phyloP scores from a whole-genome alignment of 306 rosid species.

The Glycine soja region DNA sequence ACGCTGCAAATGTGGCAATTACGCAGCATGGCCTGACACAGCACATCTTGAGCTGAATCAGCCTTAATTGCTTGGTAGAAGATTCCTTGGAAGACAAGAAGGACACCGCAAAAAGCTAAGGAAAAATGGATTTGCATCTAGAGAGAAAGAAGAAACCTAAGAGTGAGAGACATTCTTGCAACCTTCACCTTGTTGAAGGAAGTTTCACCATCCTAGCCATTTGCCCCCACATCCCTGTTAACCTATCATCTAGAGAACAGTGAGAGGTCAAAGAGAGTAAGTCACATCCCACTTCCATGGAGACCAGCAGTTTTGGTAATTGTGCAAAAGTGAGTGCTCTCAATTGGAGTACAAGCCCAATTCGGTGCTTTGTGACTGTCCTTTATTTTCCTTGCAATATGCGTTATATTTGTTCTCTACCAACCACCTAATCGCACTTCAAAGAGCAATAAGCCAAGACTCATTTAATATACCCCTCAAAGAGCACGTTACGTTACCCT shows the following conservation, averaged over 20 bases:
- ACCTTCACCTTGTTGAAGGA: slow-evolving; percentile 11
- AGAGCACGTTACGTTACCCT: slow-evolving; percentile 7
- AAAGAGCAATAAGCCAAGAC: slow-evolving; percentile 16
- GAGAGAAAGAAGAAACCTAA: slow-evolving; percentile 19
- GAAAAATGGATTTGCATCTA: slow-evolving; percentile 3
- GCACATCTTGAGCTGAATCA: not conserved
- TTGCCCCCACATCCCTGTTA: slow-evolving; percentile 12
- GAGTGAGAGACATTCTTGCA: slow-evolving; percentile 14
- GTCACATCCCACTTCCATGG: slow-evolving; percentile 12
- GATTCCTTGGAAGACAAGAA: slow-evolving; percentile 24
- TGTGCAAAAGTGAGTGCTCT: not conserved
- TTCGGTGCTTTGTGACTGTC: not conserved
- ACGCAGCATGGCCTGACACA: not conserved
- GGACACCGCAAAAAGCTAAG: not conserved
- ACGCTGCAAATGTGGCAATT: not conserved
- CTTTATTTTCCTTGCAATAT: slow-evolving; percentile 12
- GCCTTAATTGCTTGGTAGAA: slow-evolving; percentile 6
- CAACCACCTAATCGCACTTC: not conserved
- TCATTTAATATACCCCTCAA: slow-evolving; percentile 21
- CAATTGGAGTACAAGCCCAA: not conserved
- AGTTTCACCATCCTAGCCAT: slow-evolving; percentile 25
- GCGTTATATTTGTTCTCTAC: slow-evolving; percentile 1
- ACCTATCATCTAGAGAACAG: slow-evolving; percentile 5
- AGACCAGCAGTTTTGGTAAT: not conserved
- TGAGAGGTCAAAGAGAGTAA: slow-evolving; percentile 24